A percentile compares a stretch with the other conserved stretches of the same genome.
These are phyloP conservation scores for Beauveria asiatica DNA, from an alignment of 2,329 filamentous ascomycete genomes.

Conservation along the genomic window DNA sequence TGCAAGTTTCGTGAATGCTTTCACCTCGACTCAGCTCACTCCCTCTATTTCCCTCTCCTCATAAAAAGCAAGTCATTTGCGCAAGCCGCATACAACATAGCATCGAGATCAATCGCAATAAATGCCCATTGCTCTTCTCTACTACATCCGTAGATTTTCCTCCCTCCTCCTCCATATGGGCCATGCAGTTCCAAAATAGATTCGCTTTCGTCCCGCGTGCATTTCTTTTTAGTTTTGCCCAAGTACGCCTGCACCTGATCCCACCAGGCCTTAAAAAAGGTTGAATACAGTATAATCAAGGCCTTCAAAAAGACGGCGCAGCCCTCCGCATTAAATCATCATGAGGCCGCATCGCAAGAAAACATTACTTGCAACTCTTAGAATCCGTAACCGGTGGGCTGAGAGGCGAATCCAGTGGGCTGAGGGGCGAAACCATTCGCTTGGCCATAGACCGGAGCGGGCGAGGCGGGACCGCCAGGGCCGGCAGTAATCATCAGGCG, in stretches of 20 bases:
- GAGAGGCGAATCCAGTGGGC: conserved; percentile 80
- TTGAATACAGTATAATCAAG: conserved; percentile 2
- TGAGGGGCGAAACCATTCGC: conserved; percentile 84
- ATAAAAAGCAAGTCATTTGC: neutral
- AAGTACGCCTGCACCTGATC: neutral
- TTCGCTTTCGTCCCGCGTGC: conserved; percentile 6
- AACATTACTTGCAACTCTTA: conserved; percentile 26
- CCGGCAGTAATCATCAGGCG: conserved; percentile 95
- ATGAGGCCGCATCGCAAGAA: neutral
- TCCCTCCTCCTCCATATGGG: neutral
- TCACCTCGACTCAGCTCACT: neutral
- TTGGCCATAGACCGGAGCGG: conserved; percentile 58
- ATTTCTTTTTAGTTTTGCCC: neutral
- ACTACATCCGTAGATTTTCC: neutral
- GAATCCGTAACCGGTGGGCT: conserved; percentile 71
- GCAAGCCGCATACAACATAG: neutral
- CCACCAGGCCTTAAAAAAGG: neutral
- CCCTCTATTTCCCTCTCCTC: neutral
- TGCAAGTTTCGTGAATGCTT: conserved; percentile 8
- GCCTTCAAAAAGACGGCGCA: neutral
- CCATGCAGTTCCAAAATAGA: neutral
- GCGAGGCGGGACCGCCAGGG: conserved; percentile 52
- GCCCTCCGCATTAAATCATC: neutral
- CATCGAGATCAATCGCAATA: conserved; percentile 2
- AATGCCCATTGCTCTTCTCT: neutral